These are phyloP conservation scores for Alternaria angustiovoidea DNA, from an alignment of 2,329 filamentous ascomycete species.

Conservation along the genomic window DNA sequence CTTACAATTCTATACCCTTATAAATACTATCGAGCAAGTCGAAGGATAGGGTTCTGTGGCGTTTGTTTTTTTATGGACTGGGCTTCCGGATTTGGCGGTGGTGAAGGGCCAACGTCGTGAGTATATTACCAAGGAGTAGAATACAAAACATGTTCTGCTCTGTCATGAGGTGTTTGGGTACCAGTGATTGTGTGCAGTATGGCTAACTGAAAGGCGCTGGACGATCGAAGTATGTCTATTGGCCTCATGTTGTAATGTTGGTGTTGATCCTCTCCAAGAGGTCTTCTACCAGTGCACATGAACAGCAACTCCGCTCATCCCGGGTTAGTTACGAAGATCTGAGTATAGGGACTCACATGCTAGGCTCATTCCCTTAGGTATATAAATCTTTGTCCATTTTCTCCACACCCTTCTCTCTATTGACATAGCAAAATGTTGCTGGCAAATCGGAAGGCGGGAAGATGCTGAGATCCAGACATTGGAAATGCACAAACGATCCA, in stretches of 20 bases:
- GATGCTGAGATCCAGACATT: no score
- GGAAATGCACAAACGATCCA: no score
- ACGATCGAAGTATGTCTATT: background rate
- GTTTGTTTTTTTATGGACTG: background rate
- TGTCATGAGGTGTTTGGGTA: background rate
- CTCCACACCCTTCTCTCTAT: no score
- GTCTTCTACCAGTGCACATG: no score
- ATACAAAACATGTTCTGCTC: background rate
- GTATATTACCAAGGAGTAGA: background rate
- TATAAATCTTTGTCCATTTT: no score
- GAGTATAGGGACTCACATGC: no score
- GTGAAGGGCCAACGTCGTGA: background rate
- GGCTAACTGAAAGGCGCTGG: background rate
- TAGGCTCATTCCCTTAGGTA: no score
- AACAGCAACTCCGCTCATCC: fast-evolving
- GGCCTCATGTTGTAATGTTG: background rate
- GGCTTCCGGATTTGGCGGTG: background rate
- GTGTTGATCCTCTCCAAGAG: background rate
- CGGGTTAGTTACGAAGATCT: no score
- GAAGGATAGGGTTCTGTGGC: background rate
- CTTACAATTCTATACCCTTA: slow-evolving; percentile 7
- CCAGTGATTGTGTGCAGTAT: background rate
- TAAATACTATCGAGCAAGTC: slow-evolving; percentile 1
- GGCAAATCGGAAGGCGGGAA: no score
- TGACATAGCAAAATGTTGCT: no score